A percentile compares a stretch with the other conserved stretches of the same genome.
These are phyloP conservation scores for Penicillium fimorum DNA, from an alignment of 495 filamentous ascomycete genomes.

Conservation along the genomic window DNA sequence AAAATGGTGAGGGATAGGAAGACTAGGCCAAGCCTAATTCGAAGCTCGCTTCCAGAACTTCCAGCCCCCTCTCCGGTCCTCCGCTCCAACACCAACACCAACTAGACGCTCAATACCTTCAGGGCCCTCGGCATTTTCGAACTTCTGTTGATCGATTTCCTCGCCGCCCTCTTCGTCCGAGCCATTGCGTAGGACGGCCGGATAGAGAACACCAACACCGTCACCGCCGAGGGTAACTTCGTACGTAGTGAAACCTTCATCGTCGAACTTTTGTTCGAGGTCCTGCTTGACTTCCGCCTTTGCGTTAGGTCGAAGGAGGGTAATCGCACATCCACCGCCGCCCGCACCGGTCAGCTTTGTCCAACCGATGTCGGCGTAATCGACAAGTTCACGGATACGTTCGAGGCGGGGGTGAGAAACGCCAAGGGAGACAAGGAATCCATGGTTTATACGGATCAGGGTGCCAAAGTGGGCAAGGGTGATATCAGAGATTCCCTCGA, in stretches of 20 bases:
- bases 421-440: constrained; percentile 79
- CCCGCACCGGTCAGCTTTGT: constrained; percentile 96
- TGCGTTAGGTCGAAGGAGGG: constrained; percentile 69
- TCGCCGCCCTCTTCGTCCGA: constrained; percentile 74
- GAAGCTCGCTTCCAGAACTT: constrained; percentile 78
- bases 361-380: constrained; percentile 88
- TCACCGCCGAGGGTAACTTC: constrained; percentile 86
- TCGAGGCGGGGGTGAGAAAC: constrained; percentile 93
- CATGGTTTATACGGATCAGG: constrained; percentile 89
- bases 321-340: constrained; percentile 93
- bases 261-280: constrained; percentile 64
- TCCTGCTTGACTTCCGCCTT: constrained; percentile 50
- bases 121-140: constrained; percentile 75
- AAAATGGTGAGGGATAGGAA: not conserved
- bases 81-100: constrained; percentile 55
- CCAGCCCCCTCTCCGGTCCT: constrained; percentile 78
- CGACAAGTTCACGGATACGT: constrained; percentile 86
- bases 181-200: constrained; percentile 76
- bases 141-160: constrained; percentile 91
- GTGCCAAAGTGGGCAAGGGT: constrained; percentile 72
- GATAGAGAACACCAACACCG: constrained; percentile 89
- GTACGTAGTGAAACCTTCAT: constrained; percentile 79
- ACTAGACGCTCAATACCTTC: constrained; percentile 74
- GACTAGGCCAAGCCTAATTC: constrained; percentile 1
- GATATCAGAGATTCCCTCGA: constrained; percentile 56